Evolutionary conservation across 371 early-diverging fungal genomes (phyloP).

Genomic region (Sporodiniella umbellata): DNA sequence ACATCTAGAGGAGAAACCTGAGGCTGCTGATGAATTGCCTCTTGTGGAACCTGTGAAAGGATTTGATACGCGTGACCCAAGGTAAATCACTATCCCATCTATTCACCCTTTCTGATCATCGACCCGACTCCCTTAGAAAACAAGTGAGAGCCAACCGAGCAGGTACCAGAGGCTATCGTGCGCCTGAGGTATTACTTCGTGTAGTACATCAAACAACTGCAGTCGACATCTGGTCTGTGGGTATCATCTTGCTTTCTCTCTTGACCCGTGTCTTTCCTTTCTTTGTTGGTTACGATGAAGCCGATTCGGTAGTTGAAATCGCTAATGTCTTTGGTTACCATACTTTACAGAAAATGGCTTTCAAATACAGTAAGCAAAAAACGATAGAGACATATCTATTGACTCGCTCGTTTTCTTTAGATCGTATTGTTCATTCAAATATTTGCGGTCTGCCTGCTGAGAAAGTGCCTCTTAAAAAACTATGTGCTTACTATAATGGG

Average conservation of each 20-base stretch:
- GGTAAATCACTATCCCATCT: not conserved
- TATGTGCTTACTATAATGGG: slow-evolving; percentile 30
- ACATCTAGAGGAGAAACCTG: not conserved
- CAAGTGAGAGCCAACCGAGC: slow-evolving; percentile 86
- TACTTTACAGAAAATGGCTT: slow-evolving; percentile 76
- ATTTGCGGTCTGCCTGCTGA: slow-evolving; percentile 47
- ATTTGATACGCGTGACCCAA: slow-evolving; percentile 33
- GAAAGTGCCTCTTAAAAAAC: slow-evolving; percentile 32
- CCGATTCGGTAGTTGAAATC: slow-evolving; percentile 90
- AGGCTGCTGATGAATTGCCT: not conserved
- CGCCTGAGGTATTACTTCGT: slow-evolving; percentile 95
- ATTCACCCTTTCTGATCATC: too few species aligned
- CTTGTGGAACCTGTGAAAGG: slow-evolving; percentile 6
- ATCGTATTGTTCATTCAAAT: slow-evolving; percentile 60
- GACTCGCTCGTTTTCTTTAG: slow-evolving; percentile 21
- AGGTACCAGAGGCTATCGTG: slow-evolving; percentile 97
- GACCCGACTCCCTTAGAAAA: too few species aligned
- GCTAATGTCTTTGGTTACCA: slow-evolving; percentile 83
- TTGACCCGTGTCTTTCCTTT: slow-evolving; percentile 91
- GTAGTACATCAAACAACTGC: slow-evolving; percentile 80
- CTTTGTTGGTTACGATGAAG: slow-evolving; percentile 87
- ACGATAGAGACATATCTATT: not conserved
- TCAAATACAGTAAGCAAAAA: slow-evolving; percentile 45
- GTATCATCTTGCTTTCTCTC: slow-evolving; percentile 87
- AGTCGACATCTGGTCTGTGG: slow-evolving; percentile 96